Conservation (phyloP, 2,329 filamentous ascomycete species). For the Fusarium neocosmosporiellum region DNA sequence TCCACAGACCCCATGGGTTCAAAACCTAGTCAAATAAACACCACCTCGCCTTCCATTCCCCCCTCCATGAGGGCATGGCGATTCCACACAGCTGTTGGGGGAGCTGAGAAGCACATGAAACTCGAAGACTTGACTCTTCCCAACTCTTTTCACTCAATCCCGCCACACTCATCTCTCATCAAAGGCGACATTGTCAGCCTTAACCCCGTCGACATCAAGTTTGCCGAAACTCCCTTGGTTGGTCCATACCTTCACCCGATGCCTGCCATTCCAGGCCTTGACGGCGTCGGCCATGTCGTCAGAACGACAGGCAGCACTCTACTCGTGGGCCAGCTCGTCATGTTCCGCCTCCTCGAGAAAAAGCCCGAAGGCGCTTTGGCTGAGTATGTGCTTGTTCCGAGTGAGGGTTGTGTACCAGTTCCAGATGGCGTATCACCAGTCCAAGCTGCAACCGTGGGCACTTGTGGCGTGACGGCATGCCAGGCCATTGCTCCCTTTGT, state of each 20-base stretch:
- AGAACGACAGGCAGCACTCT: neutral
- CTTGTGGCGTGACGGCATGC: neutral
- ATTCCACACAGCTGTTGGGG: neutral
- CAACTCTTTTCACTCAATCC: neutral
- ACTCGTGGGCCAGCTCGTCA: neutral
- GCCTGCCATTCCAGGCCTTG: neutral
- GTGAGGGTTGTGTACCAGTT: neutral
- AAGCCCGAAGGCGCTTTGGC: neutral
- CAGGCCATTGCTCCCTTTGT: neutral
- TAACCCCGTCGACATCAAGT: neutral
- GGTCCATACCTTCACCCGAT: neutral
- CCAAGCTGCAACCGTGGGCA: neutral
- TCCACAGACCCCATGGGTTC: neutral
- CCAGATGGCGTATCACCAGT: neutral
- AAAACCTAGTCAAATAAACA: neutral
- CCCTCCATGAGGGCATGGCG: neutral
- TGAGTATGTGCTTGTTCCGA: neutral
- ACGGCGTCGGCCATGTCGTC: neutral
- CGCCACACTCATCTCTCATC: neutral
- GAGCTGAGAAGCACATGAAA: neutral
- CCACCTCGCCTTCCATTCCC: fast-evolving
- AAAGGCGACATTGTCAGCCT: neutral
- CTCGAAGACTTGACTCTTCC: neutral
- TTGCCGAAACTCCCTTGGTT: neutral
- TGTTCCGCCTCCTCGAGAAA: neutral